phyloP scores from a whole-genome alignment of 768 basidiomycete genomes.

The Mycena sanguinolenta region DNA sequence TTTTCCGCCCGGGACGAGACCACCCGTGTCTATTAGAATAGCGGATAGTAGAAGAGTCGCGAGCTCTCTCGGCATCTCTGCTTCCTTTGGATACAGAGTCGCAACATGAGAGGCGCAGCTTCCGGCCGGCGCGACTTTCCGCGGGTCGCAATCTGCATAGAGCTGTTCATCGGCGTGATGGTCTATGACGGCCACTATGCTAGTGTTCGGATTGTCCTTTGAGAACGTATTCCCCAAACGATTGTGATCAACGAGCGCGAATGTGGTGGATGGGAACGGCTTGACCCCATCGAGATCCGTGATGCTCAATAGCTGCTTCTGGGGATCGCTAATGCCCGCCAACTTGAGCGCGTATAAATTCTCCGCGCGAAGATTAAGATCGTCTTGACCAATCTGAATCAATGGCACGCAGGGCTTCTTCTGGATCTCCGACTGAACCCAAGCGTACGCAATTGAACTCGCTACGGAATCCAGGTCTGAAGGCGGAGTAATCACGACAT shows the following conservation, averaged over 20 bases:
- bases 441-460: conserved; percentile 87
- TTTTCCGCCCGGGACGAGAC: conserved; percentile 84
- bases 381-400: conserved; percentile 73
- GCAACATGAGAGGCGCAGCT: conserved; percentile 80
- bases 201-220: conserved; percentile 51
- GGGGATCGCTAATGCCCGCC: conserved; percentile 65
- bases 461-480: conserved; percentile 93
- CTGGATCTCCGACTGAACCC: conserved; percentile 72
- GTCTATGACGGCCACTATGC: conserved; percentile 87
- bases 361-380: conserved; percentile 87
- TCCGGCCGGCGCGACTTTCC: conserved; percentile 78
- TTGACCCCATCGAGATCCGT: conserved; percentile 70
- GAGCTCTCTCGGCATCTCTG: conserved; percentile 68
- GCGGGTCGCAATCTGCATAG: conserved; percentile 72
- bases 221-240: conserved; percentile 63
- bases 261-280: conserved; percentile 66
- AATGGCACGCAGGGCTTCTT: conserved; percentile 77
- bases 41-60: conserved; percentile 85
- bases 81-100: conserved; percentile 45
- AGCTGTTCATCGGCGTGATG: conserved; percentile 91
- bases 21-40: conserved; percentile 89
- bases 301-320: conserved; percentile 72
- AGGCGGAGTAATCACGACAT: background rate
- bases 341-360: conserved; percentile 82
- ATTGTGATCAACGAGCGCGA: conserved; percentile 95